Conservation (phyloP, 192 early-diverging fungal genomes). For the Linnemannia elongata region DNA sequence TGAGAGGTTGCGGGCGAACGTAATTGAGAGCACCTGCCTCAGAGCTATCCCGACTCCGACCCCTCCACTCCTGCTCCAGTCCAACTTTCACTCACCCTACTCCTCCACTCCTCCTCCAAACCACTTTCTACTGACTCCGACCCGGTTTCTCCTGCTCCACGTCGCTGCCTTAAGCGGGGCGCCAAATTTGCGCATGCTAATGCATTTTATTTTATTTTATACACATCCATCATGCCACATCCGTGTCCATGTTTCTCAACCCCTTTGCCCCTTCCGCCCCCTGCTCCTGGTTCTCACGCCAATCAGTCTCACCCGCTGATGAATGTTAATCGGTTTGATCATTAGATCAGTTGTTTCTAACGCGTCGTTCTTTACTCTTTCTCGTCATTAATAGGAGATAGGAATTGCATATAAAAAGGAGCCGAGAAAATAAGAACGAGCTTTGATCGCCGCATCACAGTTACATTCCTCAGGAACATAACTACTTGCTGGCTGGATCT, state of each 20-base stretch:
- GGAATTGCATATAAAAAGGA: constrained; percentile 12
- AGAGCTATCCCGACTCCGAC: background rate
- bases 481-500: constrained; percentile 37
- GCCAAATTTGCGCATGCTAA: constrained; percentile 6
- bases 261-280: background rate
- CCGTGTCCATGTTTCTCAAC: background rate
- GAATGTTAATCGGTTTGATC: background rate
- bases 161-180: background rate
- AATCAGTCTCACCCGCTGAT: background rate
- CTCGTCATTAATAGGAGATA: background rate
- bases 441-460: constrained; percentile 27
- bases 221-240: background rate
- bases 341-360: background rate
- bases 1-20: background rate
- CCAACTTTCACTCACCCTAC: background rate
- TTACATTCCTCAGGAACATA: constrained; percentile 9
- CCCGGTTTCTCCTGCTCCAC: constrained; percentile 16
- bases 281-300: background rate
- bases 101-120: background rate
- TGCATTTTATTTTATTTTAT: background rate
- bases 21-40: constrained; percentile 4
- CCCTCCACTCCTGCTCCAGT: background rate
- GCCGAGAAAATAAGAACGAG: constrained; percentile 9
- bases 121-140: background rate
- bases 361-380: constrained; percentile 6